Base-by-base conservation (phyloP, 371 early-diverging fungal species). In the Entomophthora muscae region DNA sequence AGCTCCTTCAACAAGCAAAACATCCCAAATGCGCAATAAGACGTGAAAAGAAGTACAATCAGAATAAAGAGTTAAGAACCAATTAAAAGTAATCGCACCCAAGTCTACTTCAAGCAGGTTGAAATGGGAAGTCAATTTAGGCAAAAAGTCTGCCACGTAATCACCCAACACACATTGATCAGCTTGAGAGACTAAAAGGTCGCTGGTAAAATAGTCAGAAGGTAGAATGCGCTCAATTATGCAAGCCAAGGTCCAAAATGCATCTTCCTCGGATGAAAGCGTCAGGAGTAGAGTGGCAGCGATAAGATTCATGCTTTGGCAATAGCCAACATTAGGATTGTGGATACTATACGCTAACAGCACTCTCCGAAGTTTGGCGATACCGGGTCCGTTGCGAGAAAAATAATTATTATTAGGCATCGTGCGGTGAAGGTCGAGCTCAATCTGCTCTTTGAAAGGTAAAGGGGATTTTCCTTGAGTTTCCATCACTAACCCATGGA, bases 241-340 rank as follows among this genome's bases (percentile, higher is more conserved):
- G 21, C 68, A 33, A 1, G 68, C 68, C 13, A 73, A 54, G 54
- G 68, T 71, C 71, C 71, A 73, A 57, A 73, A 73, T 0, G 70
- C 68, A 23, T 73, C 71, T 65, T 73, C 73, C 23, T 71, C 70
- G 32, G 68, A 62, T 57, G 67, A 63, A 54, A 71, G 68, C 31
- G 68, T 70, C 30, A 73, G 17, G 1, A 73, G 64, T 13, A 73
- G 42, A 0, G 70, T 71, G 7, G 71, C 73, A 12, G 71, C 71
- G 22, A 73, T 67, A 23, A 73, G 65, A 30, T 73, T 73, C 71
- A 73, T 71, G 32, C 73, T 70, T 59, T 73, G 73, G 42, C 73
- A 73, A 28, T 73, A 73, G 3, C 73, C 73, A 5, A 73, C 69
- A 13, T 57, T 61, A 0, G 73, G 73, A 59, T 73, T 71, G 28